A percentile compares a stretch with the other conserved stretches of the same genome.
These are phyloP conservation scores for Rubus idaeus DNA, from an alignment of 306 rosid genomes.

Conservation along the genomic window DNA sequence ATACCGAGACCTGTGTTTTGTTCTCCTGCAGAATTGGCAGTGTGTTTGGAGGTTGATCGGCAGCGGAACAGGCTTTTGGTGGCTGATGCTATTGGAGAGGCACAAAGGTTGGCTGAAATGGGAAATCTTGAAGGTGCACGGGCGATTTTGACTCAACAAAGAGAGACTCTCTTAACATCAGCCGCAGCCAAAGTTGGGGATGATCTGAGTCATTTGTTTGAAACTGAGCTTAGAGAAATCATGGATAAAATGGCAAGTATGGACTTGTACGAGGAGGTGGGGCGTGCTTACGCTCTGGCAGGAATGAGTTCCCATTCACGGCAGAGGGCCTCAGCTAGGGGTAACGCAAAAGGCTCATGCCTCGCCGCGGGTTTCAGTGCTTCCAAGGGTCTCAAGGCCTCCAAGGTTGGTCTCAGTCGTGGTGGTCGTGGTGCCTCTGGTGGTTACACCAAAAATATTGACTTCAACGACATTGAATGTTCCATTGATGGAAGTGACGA, in stretches of 20 bases:
- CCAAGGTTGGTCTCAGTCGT: no score
- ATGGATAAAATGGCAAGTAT: background rate
- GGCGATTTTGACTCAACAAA: background rate
- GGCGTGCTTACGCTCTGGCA: background rate
- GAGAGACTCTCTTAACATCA: background rate
- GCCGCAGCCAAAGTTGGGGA: background rate
- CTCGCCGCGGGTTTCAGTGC: background rate
- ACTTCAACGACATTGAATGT: no score
- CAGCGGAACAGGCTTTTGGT: conserved; percentile 15
- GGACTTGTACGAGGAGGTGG: background rate
- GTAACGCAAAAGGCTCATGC: background rate
- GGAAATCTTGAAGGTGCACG: conserved; percentile 15
- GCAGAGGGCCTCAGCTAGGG: background rate
- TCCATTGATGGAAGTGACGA: no score
- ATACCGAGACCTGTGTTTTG: background rate
- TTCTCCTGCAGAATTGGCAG: background rate
- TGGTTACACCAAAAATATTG: no score
- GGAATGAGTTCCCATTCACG: background rate
- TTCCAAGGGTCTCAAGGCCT: no score
- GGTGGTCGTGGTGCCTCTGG: no score
- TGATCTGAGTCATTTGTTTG: background rate
- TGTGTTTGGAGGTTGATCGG: conserved; percentile 13
- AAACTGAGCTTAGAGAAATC: background rate
- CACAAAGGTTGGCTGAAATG: background rate
- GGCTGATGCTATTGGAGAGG: conserved; percentile 1